Percentiles rank a stretch among this genome's conserved stretches.
These are phyloP conservation scores for Solanum rostratum DNA, from an alignment of 257 asterid species.

Conservation along the genomic window DNA sequence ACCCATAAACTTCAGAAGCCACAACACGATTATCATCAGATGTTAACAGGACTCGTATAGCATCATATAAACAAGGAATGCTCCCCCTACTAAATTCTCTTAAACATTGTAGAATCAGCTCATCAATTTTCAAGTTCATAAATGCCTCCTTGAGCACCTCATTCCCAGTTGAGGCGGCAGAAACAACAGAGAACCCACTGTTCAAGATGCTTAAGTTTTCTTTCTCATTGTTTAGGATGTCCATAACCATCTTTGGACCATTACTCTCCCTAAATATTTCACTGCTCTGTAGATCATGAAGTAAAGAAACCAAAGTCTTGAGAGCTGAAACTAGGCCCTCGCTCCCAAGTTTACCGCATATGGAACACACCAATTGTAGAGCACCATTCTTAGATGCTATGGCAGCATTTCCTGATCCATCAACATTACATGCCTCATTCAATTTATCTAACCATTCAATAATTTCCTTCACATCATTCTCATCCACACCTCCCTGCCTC, in stretches of 20 bases:
- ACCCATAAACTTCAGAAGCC: slow-evolving; percentile 92
- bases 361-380: slow-evolving; percentile 39
- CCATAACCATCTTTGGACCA: slow-evolving; percentile 57
- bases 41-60: slow-evolving; percentile 62
- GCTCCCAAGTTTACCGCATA: slow-evolving; percentile 36
- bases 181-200: slow-evolving; percentile 62
- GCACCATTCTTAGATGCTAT: slow-evolving; percentile 72
- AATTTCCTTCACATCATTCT: slow-evolving; percentile 11
- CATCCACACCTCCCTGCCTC: slow-evolving; percentile 11
- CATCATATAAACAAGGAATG: slow-evolving; percentile 64
- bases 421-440: slow-evolving; percentile 29
- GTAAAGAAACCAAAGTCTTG: slow-evolving; percentile 51
- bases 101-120: slow-evolving; percentile 48
- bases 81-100: slow-evolving; percentile 41
- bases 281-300: slow-evolving; percentile 76
- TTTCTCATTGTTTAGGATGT: slow-evolving; percentile 34
- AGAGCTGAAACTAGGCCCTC: slow-evolving; percentile 50
- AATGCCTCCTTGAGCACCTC: slow-evolving; percentile 83
- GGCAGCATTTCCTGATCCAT: slow-evolving; percentile 57
- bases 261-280: slow-evolving; percentile 53
- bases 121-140: slow-evolving; percentile 76
- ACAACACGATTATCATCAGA: slow-evolving; percentile 83
- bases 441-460: slow-evolving; percentile 37
- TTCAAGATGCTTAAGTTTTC: slow-evolving; percentile 45
- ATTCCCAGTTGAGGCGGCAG: slow-evolving; percentile 87